Conservation (phyloP, 352 stramenopile genomes). For the Globisporangium nagaii region DNA sequence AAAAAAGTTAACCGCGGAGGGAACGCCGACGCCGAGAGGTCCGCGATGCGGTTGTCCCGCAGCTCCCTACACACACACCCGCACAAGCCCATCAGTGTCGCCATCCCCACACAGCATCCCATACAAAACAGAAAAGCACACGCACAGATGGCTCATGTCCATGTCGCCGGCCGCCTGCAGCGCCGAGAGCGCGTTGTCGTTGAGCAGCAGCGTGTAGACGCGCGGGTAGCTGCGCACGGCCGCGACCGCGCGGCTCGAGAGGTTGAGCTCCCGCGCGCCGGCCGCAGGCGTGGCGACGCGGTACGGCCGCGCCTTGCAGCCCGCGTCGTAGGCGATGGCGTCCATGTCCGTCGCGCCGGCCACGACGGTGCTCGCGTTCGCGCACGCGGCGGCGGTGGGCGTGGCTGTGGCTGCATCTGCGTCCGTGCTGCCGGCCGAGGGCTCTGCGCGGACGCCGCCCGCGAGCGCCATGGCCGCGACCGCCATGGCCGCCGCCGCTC, state of each 20-base stretch:
- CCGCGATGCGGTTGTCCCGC: constrained; percentile 3
- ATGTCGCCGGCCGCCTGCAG: neutral
- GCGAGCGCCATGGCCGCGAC: neutral
- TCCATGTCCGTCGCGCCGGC: constrained; percentile 23
- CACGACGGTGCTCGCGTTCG: constrained; percentile 38
- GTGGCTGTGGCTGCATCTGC: neutral
- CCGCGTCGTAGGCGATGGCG: constrained; percentile 47
- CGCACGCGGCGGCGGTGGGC: constrained; percentile 24
- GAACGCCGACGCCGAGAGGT: constrained; percentile 5
- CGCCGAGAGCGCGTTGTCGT: neutral
- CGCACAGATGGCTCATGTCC: constrained; percentile 1
- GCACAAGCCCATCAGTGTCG: neutral
- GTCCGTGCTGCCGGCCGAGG: neutral
- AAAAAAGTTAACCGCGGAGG: constrained; percentile 6
- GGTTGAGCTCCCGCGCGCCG: constrained; percentile 43
- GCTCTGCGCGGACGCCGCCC: neutral
- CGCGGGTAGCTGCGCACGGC: constrained; percentile 40
- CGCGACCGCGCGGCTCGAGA: constrained; percentile 55
- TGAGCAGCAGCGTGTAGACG: constrained; percentile 22
- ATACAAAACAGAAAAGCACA: neutral
- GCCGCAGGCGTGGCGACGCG: constrained; percentile 24
- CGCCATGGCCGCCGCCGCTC: neutral
- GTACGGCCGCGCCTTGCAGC: constrained; percentile 37
- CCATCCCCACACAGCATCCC: neutral
- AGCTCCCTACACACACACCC: constrained; percentile 2